A percentile compares a stretch with the other conserved stretches of the same genome.
These are phyloP conservation scores for Anastatica hierochuntica DNA, from an alignment of 345 rosid species.

Conservation along the genomic window DNA sequence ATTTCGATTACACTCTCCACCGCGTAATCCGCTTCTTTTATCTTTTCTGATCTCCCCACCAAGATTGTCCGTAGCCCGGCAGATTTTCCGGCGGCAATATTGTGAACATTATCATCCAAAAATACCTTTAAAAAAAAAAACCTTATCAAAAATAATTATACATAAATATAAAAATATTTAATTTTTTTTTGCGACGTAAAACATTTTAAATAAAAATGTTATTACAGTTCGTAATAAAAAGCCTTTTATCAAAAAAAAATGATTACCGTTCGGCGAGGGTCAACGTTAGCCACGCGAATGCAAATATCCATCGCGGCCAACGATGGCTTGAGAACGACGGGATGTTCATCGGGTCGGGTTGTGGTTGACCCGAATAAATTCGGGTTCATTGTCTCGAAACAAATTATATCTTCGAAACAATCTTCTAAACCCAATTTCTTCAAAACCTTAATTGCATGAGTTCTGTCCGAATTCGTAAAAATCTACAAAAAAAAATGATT, in stretches of 20 bases:
- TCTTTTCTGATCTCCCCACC: conserved; percentile 65
- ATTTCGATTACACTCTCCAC: conserved; percentile 39
- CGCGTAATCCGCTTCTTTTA: conserved; percentile 58
- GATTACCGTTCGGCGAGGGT: conserved; percentile 60
- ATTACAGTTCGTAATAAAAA: too few relatives aligned
- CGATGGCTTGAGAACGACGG: conserved; percentile 75
- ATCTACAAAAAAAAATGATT: conserved; percentile 30
- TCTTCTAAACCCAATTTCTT: conserved; percentile 54
- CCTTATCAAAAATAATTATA: too few relatives aligned
- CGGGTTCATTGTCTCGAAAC: conserved; percentile 92
- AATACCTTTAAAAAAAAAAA: conserved; percentile 32
- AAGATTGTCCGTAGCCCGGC: conserved; percentile 60
- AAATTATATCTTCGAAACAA: conserved; percentile 73
- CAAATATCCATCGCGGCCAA: conserved; percentile 68
- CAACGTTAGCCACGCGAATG: conserved; percentile 43
- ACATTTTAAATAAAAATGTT: too few relatives aligned
- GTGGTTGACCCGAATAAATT: conserved; percentile 36
- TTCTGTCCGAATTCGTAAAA: conserved; percentile 84
- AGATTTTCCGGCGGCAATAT: conserved; percentile 65
- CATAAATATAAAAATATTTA: too few relatives aligned
- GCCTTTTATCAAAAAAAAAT: too few relatives aligned
- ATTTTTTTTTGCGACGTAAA: too few relatives aligned
- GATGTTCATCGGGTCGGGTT: conserved; percentile 57
- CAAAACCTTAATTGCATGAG: conserved; percentile 52
- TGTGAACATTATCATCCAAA: conserved; percentile 62